A percentile compares a stretch with the other conserved stretches of the same genome.
Evolutionary conservation across 2,329 filamentous ascomycete genomes (phyloP).

Genomic region (Fusarium nisikadoi): DNA sequence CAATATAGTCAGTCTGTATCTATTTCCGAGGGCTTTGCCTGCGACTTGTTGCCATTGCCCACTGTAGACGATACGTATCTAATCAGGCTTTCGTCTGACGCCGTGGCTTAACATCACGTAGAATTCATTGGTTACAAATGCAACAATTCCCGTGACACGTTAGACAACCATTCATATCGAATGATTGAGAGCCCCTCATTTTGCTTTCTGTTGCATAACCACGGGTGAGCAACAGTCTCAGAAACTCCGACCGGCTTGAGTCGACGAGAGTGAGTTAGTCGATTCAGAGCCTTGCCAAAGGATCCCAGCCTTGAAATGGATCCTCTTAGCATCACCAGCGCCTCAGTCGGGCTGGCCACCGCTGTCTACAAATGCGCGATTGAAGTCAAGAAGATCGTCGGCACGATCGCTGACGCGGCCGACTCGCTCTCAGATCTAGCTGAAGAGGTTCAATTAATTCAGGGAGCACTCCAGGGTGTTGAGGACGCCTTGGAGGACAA

Average conservation of each 20-base stretch:
- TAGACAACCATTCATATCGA: rapidly evolving
- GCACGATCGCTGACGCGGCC: rapidly evolving
- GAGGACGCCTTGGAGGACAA: rapidly evolving
- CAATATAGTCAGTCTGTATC: rapidly evolving
- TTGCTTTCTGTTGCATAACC: background rate
- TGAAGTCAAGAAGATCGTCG: background rate
- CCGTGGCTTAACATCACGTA: rapidly evolving
- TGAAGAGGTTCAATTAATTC: rapidly evolving
- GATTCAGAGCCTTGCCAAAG: rapidly evolving
- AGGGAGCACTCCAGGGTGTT: rapidly evolving
- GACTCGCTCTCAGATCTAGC: background rate
- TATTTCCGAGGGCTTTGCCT: rapidly evolving
- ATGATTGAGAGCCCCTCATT: rapidly evolving
- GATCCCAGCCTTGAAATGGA: background rate
- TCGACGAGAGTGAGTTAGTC: rapidly evolving
- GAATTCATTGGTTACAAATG: background rate
- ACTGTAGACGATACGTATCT: rapidly evolving
- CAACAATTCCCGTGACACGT: background rate
- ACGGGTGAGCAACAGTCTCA: rapidly evolving
- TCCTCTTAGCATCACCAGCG: background rate
- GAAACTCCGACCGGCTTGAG: rapidly evolving
- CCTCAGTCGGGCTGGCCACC: background rate
- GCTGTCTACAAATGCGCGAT: background rate
- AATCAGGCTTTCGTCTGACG: background rate
- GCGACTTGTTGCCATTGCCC: background rate